These are phyloP conservation scores for Mollisiaceae sp. DNA, from an alignment of 2,329 filamentous ascomycete species.

Conservation along the genomic window DNA sequence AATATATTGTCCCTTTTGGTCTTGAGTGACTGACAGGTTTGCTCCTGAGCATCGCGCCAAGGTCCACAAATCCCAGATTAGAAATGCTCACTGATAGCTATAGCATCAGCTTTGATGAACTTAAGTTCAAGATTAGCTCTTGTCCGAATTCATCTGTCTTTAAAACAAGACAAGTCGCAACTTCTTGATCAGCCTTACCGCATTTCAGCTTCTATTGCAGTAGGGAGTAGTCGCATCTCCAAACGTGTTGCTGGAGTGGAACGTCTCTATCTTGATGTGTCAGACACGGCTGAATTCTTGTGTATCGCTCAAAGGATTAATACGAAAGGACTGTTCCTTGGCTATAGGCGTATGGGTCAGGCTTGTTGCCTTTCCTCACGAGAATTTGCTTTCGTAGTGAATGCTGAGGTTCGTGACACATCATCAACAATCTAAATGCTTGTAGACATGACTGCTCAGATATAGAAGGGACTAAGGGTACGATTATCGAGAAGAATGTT, in stretches of 20 bases:
- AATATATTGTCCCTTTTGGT: background rate
- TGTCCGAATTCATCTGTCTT: too few species aligned
- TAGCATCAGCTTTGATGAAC: too few species aligned
- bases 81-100: too few species aligned
- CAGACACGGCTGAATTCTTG: background rate
- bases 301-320: background rate
- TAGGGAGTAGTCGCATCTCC: conserved; percentile 2
- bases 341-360: background rate
- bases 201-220: too few species aligned
- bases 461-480: too few species aligned
- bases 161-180: too few species aligned
- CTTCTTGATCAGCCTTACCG: too few species aligned
- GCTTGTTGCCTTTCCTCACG: background rate
- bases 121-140: too few species aligned
- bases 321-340: background rate
- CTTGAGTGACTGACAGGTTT: background rate
- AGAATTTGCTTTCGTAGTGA: background rate
- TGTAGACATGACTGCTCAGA: too few species aligned
- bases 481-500: too few species aligned
- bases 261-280: background rate
- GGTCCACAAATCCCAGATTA: background rate
- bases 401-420: background rate
- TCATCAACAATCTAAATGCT: background rate
- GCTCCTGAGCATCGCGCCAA: background rate
- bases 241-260: background rate